These are phyloP conservation scores for Puccinia triticina DNA, from an alignment of 1,284 basidiomycete species.

Conservation along the genomic window DNA sequence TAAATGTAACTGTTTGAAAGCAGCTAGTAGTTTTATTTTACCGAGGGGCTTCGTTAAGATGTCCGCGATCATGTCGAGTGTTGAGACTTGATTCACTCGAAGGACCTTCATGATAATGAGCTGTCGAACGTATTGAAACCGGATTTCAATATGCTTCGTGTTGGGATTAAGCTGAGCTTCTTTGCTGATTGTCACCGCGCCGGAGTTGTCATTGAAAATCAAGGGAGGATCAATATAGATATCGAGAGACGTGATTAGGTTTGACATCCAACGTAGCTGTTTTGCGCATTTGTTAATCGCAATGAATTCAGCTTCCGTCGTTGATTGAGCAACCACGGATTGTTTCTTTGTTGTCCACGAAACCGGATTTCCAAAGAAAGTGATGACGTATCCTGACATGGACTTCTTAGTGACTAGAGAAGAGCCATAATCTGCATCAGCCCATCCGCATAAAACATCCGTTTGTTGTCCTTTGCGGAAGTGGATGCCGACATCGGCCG, in stretches of 20 bases:
- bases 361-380: not conserved
- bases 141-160: no score
- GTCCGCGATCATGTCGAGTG: not conserved
- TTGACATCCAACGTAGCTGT: not conserved
- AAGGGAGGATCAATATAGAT: not conserved
- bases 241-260: not conserved
- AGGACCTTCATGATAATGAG: not conserved
- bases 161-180: no score
- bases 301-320: no score
- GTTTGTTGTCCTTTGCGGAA: not conserved
- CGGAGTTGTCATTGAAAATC: no score
- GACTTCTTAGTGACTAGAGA: not conserved
- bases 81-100: not conserved
- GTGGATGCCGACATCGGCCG: not conserved
- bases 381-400: not conserved
- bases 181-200: no score
- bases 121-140: not conserved
- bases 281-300: no score
- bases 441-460: no score
- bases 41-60: not conserved
- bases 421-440: not conserved
- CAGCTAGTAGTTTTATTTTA: not conserved
- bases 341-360: conserved; percentile 30
- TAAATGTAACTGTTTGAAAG: no score
- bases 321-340: no score